These are phyloP conservation scores for Sicyos edulis DNA, from an alignment of 306 rosid species.

Conservation along the genomic window DNA sequence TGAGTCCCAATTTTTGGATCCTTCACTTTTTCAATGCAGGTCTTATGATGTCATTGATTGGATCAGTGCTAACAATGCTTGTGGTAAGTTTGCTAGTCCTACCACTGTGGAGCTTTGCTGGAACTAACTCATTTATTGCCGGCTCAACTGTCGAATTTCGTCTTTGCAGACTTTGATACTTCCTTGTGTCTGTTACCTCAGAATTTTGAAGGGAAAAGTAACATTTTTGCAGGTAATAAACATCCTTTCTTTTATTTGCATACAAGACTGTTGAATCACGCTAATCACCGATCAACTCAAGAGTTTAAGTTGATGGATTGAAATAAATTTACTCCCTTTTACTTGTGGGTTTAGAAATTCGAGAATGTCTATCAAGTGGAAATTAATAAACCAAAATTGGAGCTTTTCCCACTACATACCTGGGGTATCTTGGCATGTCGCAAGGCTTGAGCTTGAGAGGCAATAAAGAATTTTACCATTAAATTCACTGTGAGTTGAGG, in stretches of 20 bases:
- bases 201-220: conserved; percentile 57
- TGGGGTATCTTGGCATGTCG: too few species aligned
- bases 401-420: too few species aligned
- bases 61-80: conserved; percentile 92
- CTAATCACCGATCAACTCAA: too few species aligned
- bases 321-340: too few species aligned
- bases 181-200: conserved; percentile 83
- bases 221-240: conserved; percentile 54
- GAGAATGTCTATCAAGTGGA: too few species aligned
- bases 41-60: conserved; percentile 84
- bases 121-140: neutral
- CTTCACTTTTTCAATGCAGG: conserved; percentile 33
- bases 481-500: too few species aligned
- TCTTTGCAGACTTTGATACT: conserved; percentile 76
- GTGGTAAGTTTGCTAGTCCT: conserved; percentile 39
- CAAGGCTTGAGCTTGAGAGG: too few species aligned
- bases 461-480: too few species aligned
- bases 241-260: neutral
- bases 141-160: neutral
- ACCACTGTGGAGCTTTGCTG: neutral
- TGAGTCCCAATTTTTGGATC: neutral
- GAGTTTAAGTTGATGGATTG: too few species aligned
- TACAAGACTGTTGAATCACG: too few species aligned
- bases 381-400: too few species aligned
- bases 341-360: too few species aligned